Conservation (phyloP, 306 rosid species). For the Hippophae gyantsensis region DNA sequence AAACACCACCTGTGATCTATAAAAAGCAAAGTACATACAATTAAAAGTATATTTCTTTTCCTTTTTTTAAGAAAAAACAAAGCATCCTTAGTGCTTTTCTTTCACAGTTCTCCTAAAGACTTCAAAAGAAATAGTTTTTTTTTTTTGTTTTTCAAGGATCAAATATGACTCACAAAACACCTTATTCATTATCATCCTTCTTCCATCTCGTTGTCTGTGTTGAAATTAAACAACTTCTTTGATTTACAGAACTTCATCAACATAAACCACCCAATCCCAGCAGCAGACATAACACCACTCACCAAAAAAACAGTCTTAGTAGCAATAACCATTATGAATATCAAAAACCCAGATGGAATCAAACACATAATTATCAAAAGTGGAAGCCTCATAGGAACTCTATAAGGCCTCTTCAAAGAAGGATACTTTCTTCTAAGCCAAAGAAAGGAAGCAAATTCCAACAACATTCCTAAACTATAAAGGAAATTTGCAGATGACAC, state of each 20-base stretch:
- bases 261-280: constrained; percentile 22
- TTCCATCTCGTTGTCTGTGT: constrained; percentile 7
- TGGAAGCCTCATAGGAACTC: constrained; percentile 17
- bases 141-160: too few species aligned
- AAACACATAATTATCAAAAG: constrained; percentile 25
- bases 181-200: constrained; percentile 8
- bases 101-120: too few species aligned
- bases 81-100: too few species aligned
- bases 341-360: constrained; percentile 24
- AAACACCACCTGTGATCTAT: too few species aligned
- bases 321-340: constrained; percentile 23
- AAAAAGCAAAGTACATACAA: too few species aligned
- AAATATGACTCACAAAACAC: too few species aligned
- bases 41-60: too few species aligned
- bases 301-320: constrained; percentile 19
- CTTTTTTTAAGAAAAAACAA: too few species aligned
- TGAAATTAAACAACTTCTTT: constrained; percentile 14
- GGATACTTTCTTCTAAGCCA: constrained; percentile 29
- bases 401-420: constrained; percentile 14
- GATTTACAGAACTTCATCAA: constrained; percentile 16
- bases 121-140: too few species aligned
- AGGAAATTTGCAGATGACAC: constrained; percentile 28
- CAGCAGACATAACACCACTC: constrained; percentile 18
- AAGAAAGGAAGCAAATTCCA: constrained; percentile 25
- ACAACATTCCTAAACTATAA: constrained; percentile 28